Evolutionary conservation across 192 early-diverging fungal species (phyloP).

Genomic region (Umbelopsis sp.): DNA sequence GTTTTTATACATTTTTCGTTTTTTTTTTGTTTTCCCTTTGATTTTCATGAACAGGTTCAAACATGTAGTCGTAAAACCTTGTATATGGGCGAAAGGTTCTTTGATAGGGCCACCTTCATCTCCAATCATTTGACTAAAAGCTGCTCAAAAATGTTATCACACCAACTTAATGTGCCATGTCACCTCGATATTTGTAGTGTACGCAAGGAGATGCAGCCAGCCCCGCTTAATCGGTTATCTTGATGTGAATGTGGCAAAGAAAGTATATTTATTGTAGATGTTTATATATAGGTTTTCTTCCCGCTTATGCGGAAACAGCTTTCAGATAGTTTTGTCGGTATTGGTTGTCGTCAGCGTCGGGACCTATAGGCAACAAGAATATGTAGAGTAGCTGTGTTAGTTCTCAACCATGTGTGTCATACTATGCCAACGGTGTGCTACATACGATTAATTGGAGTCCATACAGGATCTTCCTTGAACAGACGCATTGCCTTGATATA

Average conservation of each 20-base stretch:
- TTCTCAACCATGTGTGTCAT: not conserved
- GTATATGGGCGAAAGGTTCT: not conserved
- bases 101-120: not conserved
- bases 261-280: too few species aligned
- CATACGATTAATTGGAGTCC: slow-evolving; percentile 79
- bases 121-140: not conserved
- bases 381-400: not conserved
- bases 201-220: too few species aligned
- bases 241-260: too few species aligned
- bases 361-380: slow-evolving; percentile 22
- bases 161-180: too few species aligned
- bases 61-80: not conserved
- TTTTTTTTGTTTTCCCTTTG: not conserved
- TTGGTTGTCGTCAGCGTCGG: slow-evolving; percentile 60
- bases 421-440: not conserved
- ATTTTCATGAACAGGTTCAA: not conserved
- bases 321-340: slow-evolving; percentile 56
- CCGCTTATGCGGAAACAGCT: slow-evolving; percentile 15
- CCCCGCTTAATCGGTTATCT: too few species aligned
- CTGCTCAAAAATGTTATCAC: too few species aligned
- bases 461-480: slow-evolving; percentile 82
- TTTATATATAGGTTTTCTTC: too few species aligned
- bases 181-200: too few species aligned
- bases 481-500: slow-evolving; percentile 87
- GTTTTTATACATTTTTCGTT: not conserved